Base-by-base conservation (phyloP, 2,329 filamentous ascomycete species). In the Teratosphaeria zuluensis region DNA sequence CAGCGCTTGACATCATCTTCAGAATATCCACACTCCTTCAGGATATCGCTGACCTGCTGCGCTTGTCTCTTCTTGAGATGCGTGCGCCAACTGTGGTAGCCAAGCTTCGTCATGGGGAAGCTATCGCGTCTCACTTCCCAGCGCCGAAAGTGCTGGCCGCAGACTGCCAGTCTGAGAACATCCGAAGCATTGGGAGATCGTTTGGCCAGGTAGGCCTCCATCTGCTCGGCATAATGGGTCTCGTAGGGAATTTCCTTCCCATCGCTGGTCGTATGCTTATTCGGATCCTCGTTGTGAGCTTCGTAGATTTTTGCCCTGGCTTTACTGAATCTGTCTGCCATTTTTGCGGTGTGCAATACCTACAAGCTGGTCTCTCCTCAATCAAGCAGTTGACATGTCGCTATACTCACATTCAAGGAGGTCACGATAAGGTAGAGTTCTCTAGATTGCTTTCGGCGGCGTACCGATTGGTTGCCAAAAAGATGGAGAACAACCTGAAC, bases 101-200 rank as follows among this genome's bases (percentile, higher is more conserved):
- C 90, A 0, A 82, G 70, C 64, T 86, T 85, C 1, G 86, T 92
- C 78, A 84, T 84, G 6, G 90, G 88, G 73, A 89, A 92, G 42
- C 79, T 82, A 63, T 78, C 76, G 54, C 90, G 85, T 0, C 89
- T 88, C 1, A 92, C 82, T 74, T 95, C 88, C 90, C 90, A 95
- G 74, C 89, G 85, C 56, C 86, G 83, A 67, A 95, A 89, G 73
- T 95, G 90, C 72, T 95, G 90, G 11, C 89, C 90, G 64, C 89
- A 85, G 64, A 91, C 87, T 19, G 90, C 90, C 53, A 94, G 79
- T 62, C 84, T 84, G 57, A 95, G 78, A 28, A 82, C 74, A 1
- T 86, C 84, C 1, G 86, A 84, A 1, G 89, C 85, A 31, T 77
- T 65, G 0, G 88, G 84, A 8, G 75, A 74, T 62, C 85, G 83